Base-by-base conservation (phyloP, 805 yeast species). In the Saturnispora hagleri region DNA sequence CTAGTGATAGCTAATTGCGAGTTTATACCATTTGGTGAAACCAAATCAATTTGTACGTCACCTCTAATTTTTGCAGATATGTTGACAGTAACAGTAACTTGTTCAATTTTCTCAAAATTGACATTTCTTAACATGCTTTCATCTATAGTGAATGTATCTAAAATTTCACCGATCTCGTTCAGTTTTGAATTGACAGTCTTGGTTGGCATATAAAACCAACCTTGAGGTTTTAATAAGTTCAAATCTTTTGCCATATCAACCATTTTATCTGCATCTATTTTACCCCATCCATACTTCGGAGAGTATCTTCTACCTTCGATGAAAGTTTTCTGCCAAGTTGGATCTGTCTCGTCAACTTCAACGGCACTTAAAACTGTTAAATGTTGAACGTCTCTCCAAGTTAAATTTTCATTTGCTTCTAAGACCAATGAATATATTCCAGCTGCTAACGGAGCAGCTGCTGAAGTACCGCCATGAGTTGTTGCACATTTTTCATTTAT, bases 361-460 rank as follows among this genome's bases (percentile, higher is more conserved):
- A 78, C 77, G 0, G 96, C 82, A 26, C 87, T 76, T 48, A 81
- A 68, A 15, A 91, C 81, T 3, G 87, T 78, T 20, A 93, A 73
- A 61, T 90, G 88, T 69, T 93, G 99, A 51, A 90, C 75, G 64
- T 93, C 99, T 64, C 99, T 78, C 99, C 99, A 93, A 0, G 97
- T 86, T 51, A 93, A 75, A 4, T 83, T 76, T 1, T 97, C 96
- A 57, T 95, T 86, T 3, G 84, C 89, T 59, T 84, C 82, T 48
- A 93, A 71, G 2, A 87, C 87, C 49, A 93, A 72, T 0, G 97
- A 79, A 64, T 86, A 89, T 1, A 93, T 76, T n/a, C 98, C 99
- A 0, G 98, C 97, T 0, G 97, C 98, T 52, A 93, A 74, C 0
- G 99, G 99, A 0, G 99, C 99, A 15, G 99, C 97, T 0, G 99